Base-by-base conservation (phyloP, 2,329 filamentous ascomycete species). In the Ilyonectria mors-panacis region DNA sequence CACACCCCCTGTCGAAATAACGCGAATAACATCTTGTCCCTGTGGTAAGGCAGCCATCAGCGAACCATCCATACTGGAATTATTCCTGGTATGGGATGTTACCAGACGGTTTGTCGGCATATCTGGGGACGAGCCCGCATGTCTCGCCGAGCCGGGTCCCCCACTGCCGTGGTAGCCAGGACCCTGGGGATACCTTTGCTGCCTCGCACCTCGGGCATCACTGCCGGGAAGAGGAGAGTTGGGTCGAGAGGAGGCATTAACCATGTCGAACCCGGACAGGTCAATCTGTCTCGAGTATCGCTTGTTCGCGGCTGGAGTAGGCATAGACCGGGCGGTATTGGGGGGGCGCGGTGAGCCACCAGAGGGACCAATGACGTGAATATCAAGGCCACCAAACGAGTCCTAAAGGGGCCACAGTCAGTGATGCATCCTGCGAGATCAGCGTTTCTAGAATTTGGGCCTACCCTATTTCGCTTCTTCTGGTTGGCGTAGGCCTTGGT, bases 1-100 rank as follows among this genome's bases (percentile, higher is more conserved):
- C 68, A 94, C 91, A 58, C 95, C 96, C 69, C 91, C 94, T 55
- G 94, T 96, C 72, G 93, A 97, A 77, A 98, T 97, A 73, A 98
- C 94, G 70, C 95, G 90, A 70, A 98, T 97, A 67, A 97, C 90
- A 66, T 95, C 93, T 79, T 97, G 94, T 80, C 94, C 93, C 71
- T 91, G 88, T 64, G 95, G 95, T 76, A 98, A 84, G 66, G 92
- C 92, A 72, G 94, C 93, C 88, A 95, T 96, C 70, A 95, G 91
- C 73, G 94, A 92, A 69, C 92, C 92, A 80, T 98, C 95, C 77
- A 95, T 87, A 80, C 94, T 97, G 60, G 93, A 93, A 75, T 93
- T 93, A 73, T 93, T 93, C 77, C 93, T 90, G 61, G 92, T 89
- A 80, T 97, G 94, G 72, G 86, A 85, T 65, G 86, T 86, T 79